Base-by-base conservation (phyloP, 768 basidiomycete genomes). In the Fomitopsis serialis region DNA sequence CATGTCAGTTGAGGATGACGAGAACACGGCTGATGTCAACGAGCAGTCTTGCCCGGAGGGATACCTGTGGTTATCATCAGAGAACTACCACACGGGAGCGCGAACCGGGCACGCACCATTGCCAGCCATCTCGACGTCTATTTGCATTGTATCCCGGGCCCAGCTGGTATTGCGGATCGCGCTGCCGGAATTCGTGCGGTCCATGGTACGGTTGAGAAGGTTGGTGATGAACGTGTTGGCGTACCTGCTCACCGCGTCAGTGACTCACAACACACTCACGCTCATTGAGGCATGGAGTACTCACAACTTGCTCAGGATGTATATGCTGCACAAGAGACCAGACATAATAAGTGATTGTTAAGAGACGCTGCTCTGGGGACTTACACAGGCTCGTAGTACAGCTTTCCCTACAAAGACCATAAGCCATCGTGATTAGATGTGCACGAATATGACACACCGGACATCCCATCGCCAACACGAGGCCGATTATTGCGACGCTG, bases 211-310 rank as follows among this genome's bases (percentile, higher is more conserved):
- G 21, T 49, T 37, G 36, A 37, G n/a, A 6, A 49, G 36, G 32
- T 49, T 49, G 9, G 36, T 40, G 13, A 49, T 17, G 21, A 49
- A 40, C 22, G 48, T 49, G 35, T 49, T 49, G 12, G 48, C 48
- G 36, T 49, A 49, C 15, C 48, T 49, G 21, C 19, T 29, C 23
- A 7, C 8, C 44, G 24, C 44, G 23, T 4, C 13, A 37, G 29
- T 24, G 32, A 40, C 6, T 3, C 21, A 21, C 9, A 9, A 23
- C 9, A 24, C 10, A 3, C 25, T 36, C 17, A n/a, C n/a, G 12
- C 22, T 11, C 25, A 21, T 11, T 6, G 8, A 10, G 13, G 15
- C 21, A n/a, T n/a, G 3, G 21, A 19, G 19, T 22, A 19, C 48
- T 36, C 44, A 35, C 35, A 35, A 13, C 23, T 36, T 37, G 12